Base-by-base conservation (phyloP, 2,329 filamentous ascomycete species). In the Pseudocercospora fijiensis region DNA sequence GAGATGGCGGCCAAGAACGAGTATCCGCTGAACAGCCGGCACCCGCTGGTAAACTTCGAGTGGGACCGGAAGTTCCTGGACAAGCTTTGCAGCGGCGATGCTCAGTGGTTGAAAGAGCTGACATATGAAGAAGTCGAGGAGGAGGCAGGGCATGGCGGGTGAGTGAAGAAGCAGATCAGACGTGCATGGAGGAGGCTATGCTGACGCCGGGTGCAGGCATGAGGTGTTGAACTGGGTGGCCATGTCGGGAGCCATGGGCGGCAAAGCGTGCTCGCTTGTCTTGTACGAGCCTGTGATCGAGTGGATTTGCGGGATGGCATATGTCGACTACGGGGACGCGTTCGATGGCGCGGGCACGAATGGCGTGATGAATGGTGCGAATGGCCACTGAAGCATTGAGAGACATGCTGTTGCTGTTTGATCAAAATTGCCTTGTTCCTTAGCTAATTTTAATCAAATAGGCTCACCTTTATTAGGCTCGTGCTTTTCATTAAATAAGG, bases 1-100 rank as follows among this genome's bases (percentile, higher is more conserved):
- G 49, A 52, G 49, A 52, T 52, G 49, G 49, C 49, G 18, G 20
- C 18, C 22, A 52, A 52, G 49, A 52, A 52, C 49, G 49, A 52
- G 24, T 52, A 52, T 28, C 49, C 49, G 1, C 26, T 52, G 3
- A 52, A 52, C 22, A 52, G 49, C 10, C 22, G 26, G 10, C 49
- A 52, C 24, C 49, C 49, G 16, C 24, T 52, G 16, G 49, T 52
- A 4, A 52, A 52, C n/a, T 22, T 16, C 5, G 24, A 52, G 13
- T 52, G 49, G 49, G 49, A 52, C 20, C 49, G 26, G 16, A 52
- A 24, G 24, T 52, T 52, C 49, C 6, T 52, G 49, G 49, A 52
- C 24, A 52, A 52, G 49, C 49, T 52, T 3, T 52, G 49, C 9
- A 26, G 49, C 24, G 49, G 49, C 16, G 49, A 52, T 26, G 16